Base-by-base conservation (phyloP, 495 filamentous ascomycete species). In the Tuber indicum region DNA sequence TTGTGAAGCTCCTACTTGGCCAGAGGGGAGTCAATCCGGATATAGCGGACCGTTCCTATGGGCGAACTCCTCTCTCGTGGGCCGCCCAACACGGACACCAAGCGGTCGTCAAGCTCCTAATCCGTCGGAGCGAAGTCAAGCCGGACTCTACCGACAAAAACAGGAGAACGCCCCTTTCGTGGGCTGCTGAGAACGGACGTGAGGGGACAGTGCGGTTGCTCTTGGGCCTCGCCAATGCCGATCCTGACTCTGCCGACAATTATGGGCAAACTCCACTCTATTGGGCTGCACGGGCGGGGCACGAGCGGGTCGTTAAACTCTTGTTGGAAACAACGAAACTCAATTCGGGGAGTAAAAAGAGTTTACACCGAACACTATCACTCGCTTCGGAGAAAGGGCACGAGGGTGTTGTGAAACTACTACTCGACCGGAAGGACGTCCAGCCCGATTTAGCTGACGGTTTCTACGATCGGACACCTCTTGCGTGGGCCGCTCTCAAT, bases 401-500 rank as follows among this genome's bases (percentile, higher is more conserved):
- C 8, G 71, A 80, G n/a, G 66, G 58, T 36, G 66, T 80, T 2
- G 78, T 80, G 47, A 47, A 73, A 41, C 41, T 80, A 26, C 49
- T 80, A 16, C 58, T 80, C 21, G 45, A 76, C 41, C 75, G 74
- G 19, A 70, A 72, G n/a, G 58, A 66, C 26, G 26, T 66, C 26
- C 26, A 26, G 6, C 58, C 58, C 26, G 58, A 66, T 66, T 66
- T 66, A 66, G 78, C 78, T 21, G 77, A 80, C 66, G 79, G 79
- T 66, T 32, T 72, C 12, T 43, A 70, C 21, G 78, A 74, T 9
- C 78, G 79, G 69, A 80, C 78, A 19, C 77, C 78, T 0, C 78
- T 80, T n/a, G 77, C 79, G 17, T 78, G 79, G 66, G 78, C 78
- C 12, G 78, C 79, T 62, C 77, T 78, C 21, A 81, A 94, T 91